A percentile compares a stretch with the other conserved stretches of the same genome.
Conservation (phyloP, 2,329 filamentous ascomycete genomes). For the Fusarium sterilihyphosum region DNA sequence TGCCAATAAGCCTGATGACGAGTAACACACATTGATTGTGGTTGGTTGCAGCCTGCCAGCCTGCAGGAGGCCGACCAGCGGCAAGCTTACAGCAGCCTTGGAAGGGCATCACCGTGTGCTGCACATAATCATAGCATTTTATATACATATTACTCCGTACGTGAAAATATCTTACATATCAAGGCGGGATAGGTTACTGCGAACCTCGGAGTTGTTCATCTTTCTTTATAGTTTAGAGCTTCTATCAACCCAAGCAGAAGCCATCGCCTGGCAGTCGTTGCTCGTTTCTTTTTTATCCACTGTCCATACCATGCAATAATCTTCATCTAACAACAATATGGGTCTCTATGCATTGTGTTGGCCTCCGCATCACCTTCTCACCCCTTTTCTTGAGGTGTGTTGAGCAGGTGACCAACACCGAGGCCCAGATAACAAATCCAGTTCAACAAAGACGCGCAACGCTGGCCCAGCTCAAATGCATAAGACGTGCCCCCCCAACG, state of each 20-base stretch:
- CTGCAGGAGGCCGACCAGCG: slow-evolving; percentile 35
- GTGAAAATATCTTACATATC: background rate
- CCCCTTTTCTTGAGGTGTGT: background rate
- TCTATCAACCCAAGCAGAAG: slow-evolving; percentile 37
- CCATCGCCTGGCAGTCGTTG: slow-evolving; percentile 21
- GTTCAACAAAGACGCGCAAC: slow-evolving; percentile 24
- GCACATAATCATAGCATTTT: background rate
- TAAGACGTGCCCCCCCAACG: slow-evolving; percentile 15
- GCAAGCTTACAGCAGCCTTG: background rate
- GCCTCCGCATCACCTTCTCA: slow-evolving; percentile 5
- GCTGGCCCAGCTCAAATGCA: slow-evolving; percentile 27
- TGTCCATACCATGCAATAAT: slow-evolving; percentile 24
- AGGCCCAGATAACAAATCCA: slow-evolving; percentile 11
- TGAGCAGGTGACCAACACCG: background rate
- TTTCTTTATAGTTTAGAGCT: slow-evolving; percentile 40
- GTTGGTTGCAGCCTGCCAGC: slow-evolving; percentile 6
- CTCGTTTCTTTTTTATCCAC: slow-evolving; percentile 29
- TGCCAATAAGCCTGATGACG: background rate
- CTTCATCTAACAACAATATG: slow-evolving; percentile 36
- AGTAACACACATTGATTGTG: background rate
- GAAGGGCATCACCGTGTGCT: background rate
- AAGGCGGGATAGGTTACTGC: background rate
- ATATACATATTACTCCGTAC: background rate
- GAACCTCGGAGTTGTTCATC: slow-evolving; percentile 21
- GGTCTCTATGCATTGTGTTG: slow-evolving; percentile 19